phyloP scores from a whole-genome alignment of 2,329 filamentous ascomycete genomes.

The Verticillium klebahnii region DNA sequence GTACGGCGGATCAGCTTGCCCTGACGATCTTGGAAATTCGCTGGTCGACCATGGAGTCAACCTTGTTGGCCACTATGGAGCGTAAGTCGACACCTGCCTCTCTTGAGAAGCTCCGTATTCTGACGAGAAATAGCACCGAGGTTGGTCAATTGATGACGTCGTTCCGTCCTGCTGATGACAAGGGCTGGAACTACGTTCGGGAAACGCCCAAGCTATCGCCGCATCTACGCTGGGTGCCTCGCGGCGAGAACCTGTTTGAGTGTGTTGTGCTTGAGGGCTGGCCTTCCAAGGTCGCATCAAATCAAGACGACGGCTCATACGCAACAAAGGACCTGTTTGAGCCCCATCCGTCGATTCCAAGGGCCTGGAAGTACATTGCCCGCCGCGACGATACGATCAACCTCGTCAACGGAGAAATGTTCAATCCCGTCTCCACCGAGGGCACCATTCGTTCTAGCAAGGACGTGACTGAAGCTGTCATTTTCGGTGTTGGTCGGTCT shows the following conservation, averaged over 20 bases:
- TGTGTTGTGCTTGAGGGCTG: slow-evolving; percentile 31
- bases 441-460: slow-evolving; percentile 40
- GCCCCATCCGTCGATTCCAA: slow-evolving; percentile 41
- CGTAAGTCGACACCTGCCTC: slow-evolving; percentile 30
- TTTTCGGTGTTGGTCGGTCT: slow-evolving; percentile 55
- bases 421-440: slow-evolving; percentile 60
- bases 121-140: slow-evolving; percentile 38
- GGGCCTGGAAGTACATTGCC: slow-evolving; percentile 60
- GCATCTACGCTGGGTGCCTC: slow-evolving; percentile 23
- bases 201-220: slow-evolving; percentile 35
- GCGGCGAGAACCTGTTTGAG: slow-evolving; percentile 30
- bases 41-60: slow-evolving; percentile 49
- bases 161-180: slow-evolving; percentile 45
- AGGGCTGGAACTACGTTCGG: slow-evolving; percentile 58
- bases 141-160: slow-evolving; percentile 59
- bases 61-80: slow-evolving; percentile 52
- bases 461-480: slow-evolving; percentile 47
- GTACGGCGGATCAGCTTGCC: slow-evolving; percentile 54
- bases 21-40: slow-evolving; percentile 52
- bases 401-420: slow-evolving; percentile 64
- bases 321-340: slow-evolving; percentile 61
- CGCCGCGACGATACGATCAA: slow-evolving; percentile 58
- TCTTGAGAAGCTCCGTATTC: background rate
- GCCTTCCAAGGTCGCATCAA: slow-evolving; percentile 45
- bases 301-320: slow-evolving; percentile 55